Conservation (phyloP, 192 early-diverging fungal species). For the Endogone sp. region DNA sequence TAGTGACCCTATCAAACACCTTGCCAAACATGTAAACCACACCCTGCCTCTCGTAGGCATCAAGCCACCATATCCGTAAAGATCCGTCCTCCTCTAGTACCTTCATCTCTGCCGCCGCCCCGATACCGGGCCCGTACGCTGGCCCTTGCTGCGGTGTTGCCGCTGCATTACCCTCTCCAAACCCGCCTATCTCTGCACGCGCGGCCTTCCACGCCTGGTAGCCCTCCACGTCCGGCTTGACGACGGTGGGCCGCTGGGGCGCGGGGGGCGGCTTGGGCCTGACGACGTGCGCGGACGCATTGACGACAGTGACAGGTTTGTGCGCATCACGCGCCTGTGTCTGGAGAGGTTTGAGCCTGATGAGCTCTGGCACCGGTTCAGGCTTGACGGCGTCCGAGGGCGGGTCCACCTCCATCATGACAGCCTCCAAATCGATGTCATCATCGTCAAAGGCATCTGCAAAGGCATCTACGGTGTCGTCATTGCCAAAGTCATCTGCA, state of each 20-base stretch:
- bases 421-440: not conserved
- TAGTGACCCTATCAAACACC: slow-evolving; percentile 47
- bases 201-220: not conserved
- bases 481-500: not conserved
- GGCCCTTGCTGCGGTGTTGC: too few relatives aligned
- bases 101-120: not conserved
- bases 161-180: not conserved
- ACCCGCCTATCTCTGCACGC: not conserved
- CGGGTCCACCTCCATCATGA: not conserved
- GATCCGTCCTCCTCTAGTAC: slow-evolving; percentile 43
- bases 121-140: not conserved
- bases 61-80: slow-evolving; percentile 86
- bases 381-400: not conserved
- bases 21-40: slow-evolving; percentile 92
- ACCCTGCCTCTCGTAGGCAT: slow-evolving; percentile 82
- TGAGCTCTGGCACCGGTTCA: not conserved
- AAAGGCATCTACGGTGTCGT: not conserved
- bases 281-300: not conserved
- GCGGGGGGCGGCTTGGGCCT: not conserved
- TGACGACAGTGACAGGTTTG: not conserved
- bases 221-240: not conserved
- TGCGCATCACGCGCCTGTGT: slow-evolving; percentile 11
- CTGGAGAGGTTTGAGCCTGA: slow-evolving; percentile 14
- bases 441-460: not conserved
- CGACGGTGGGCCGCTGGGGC: not conserved